Percentiles rank a stretch among this genome's conserved stretches.
These are phyloP conservation scores for Anethum foeniculum DNA, from an alignment of 140 eudicot genomes.

Conservation along the genomic window DNA sequence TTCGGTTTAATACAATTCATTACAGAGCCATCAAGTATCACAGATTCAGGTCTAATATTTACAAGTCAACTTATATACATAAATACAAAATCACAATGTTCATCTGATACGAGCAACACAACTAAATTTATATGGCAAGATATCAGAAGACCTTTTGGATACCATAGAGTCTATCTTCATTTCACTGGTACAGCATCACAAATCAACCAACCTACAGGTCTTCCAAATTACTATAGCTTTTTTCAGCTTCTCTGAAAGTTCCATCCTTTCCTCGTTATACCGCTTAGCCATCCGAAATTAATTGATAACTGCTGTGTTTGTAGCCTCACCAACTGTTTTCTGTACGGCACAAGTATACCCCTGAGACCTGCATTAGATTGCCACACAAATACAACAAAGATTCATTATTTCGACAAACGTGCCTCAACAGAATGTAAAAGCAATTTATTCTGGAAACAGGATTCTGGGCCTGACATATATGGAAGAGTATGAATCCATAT, in stretches of 20 bases:
- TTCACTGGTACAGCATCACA: neutral
- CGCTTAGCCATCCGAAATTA: slow-evolving; percentile 63
- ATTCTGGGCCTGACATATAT: neutral
- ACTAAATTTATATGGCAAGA: neutral
- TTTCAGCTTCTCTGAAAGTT: slow-evolving; percentile 16
- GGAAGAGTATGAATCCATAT: neutral
- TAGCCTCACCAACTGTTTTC: slow-evolving; percentile 69
- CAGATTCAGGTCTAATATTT: neutral
- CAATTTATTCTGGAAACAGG: neutral
- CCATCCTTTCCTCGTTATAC: slow-evolving; percentile 62
- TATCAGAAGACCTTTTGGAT: neutral
- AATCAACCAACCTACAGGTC: neutral
- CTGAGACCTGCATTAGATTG: slow-evolving; percentile 53
- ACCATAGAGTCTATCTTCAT: neutral
- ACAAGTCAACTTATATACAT: neutral
- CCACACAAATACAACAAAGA: too few species aligned
- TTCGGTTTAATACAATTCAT: neutral
- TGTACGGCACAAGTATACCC: slow-evolving; percentile 71
- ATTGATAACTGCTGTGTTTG: slow-evolving; percentile 40
- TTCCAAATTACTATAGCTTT: neutral
- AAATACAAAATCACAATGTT: neutral
- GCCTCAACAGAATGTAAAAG: neutral
- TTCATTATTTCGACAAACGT: neutral
- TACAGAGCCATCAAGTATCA: neutral
- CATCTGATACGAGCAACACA: neutral